Evolutionary conservation across 179 eudicot species (phyloP).

Genomic region (Heliamphora pulchella): DNA sequence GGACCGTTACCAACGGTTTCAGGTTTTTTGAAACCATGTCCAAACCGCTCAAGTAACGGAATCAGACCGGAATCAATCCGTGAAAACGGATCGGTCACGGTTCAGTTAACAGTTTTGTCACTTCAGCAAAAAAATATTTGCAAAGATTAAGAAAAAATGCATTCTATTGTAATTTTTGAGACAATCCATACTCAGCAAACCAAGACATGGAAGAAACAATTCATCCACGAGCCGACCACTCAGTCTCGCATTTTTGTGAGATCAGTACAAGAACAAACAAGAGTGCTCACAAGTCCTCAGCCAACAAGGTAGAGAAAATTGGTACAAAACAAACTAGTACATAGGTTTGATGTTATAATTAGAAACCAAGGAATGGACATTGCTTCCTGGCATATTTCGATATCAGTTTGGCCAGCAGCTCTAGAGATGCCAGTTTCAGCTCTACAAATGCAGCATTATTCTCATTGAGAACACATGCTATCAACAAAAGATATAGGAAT

Average conservation of each 20-base stretch:
- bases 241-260: neutral
- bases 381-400: constrained; percentile 33
- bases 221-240: neutral
- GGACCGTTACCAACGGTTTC: too few species aligned
- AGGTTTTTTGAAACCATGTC: too few species aligned
- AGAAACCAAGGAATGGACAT: constrained; percentile 21
- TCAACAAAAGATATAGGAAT: neutral
- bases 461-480: neutral
- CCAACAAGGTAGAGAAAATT: constrained; percentile 3
- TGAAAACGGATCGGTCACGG: too few species aligned
- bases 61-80: too few species aligned
- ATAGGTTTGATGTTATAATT: constrained; percentile 10
- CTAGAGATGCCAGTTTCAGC: constrained; percentile 29
- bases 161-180: too few species aligned
- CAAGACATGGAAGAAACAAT: too few species aligned
- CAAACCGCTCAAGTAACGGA: too few species aligned
- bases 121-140: too few species aligned
- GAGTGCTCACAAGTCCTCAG: neutral
- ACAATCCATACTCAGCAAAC: too few species aligned
- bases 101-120: too few species aligned
- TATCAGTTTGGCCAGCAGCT: constrained; percentile 22
- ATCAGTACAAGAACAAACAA: constrained; percentile 2
- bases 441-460: constrained; percentile 12
- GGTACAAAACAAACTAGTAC: constrained; percentile 9
- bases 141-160: too few species aligned